Conservation (phyloP, 208 protist species). For the Phytomonas francai region DNA sequence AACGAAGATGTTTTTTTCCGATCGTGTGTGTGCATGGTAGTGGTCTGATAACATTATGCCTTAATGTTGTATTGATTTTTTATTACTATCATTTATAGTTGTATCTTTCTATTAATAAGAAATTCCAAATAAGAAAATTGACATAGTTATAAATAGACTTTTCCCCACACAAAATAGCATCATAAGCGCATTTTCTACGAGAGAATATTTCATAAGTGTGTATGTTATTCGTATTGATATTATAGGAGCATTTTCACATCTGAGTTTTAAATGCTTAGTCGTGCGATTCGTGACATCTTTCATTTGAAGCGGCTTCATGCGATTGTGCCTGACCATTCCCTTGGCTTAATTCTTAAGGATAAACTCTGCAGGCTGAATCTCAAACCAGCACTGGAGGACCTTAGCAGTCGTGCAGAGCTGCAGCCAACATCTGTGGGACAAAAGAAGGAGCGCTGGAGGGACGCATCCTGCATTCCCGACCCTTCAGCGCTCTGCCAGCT, state of each 20-base stretch:
- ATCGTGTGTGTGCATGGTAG: neutral
- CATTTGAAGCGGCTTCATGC: conserved; percentile 69
- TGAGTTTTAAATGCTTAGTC: conserved; percentile 32
- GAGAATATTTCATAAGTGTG: neutral
- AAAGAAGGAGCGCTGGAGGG: neutral
- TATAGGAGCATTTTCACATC: conserved; percentile 2
- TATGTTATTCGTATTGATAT: neutral
- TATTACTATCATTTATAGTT: conserved; percentile 5
- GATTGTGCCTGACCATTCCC: conserved; percentile 44
- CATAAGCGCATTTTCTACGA: neutral
- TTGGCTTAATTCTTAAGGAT: conserved; percentile 51
- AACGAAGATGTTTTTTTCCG: no score
- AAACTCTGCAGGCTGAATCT: conserved; percentile 70
- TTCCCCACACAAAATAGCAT: conserved; percentile 1
- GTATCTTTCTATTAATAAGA: conserved; percentile 7
- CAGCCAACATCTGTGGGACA: neutral
- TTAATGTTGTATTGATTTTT: neutral
- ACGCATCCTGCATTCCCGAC: conserved; percentile 12
- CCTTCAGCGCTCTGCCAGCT: conserved; percentile 44
- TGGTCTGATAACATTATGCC: neutral
- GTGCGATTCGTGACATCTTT: conserved; percentile 60
- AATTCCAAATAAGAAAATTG: neutral
- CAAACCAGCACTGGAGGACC: conserved; percentile 30
- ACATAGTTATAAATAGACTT: neutral
- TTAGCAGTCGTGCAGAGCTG: conserved; percentile 16